Evolutionary conservation across 495 filamentous ascomycete genomes (phyloP).

Genomic region (Aspergillus baeticus): DNA sequence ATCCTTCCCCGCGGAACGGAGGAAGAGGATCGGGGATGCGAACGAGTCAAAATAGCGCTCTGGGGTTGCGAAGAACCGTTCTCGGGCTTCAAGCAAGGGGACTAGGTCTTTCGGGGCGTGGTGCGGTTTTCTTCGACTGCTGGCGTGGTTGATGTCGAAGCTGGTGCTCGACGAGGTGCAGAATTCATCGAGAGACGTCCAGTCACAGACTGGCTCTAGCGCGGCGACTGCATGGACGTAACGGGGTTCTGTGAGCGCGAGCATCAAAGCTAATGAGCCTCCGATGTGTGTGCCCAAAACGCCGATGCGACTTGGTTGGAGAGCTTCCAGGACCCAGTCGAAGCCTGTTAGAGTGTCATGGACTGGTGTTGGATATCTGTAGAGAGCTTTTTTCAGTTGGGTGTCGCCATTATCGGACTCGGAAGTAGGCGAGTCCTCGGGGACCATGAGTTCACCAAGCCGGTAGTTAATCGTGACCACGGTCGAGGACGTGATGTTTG

Average conservation of each 20-base stretch:
- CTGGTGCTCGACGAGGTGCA: conserved; percentile 15
- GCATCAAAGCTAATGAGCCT: conserved; percentile 55
- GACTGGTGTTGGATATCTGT: conserved; percentile 39
- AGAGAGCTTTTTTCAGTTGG: conserved; percentile 5
- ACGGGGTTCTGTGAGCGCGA: conserved; percentile 57
- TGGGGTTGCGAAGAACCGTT: conserved; percentile 42
- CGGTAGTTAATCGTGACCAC: conserved; percentile 45
- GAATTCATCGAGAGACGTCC: conserved; percentile 39
- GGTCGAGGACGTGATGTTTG: conserved; percentile 29
- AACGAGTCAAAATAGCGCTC: conserved; percentile 58
- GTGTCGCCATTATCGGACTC: neutral
- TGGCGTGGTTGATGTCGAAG: neutral
- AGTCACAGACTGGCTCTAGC: conserved; percentile 40
- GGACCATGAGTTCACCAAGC: conserved; percentile 26
- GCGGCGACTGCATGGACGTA: conserved; percentile 36
- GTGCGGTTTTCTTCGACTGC: conserved; percentile 12
- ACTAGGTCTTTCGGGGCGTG: conserved; percentile 33
- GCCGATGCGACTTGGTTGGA: conserved; percentile 35
- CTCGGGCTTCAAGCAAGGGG: conserved; percentile 37
- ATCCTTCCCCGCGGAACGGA: conserved; percentile 47
- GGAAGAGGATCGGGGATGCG: conserved; percentile 58
- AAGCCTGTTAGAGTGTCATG: conserved; percentile 42
- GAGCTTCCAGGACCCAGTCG: conserved; percentile 36
- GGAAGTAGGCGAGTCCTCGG: neutral
- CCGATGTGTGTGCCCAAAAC: conserved; percentile 55